phyloP scores from a whole-genome alignment of 2,329 filamentous ascomycete genomes.

The Colletotrichum theobromicola region DNA sequence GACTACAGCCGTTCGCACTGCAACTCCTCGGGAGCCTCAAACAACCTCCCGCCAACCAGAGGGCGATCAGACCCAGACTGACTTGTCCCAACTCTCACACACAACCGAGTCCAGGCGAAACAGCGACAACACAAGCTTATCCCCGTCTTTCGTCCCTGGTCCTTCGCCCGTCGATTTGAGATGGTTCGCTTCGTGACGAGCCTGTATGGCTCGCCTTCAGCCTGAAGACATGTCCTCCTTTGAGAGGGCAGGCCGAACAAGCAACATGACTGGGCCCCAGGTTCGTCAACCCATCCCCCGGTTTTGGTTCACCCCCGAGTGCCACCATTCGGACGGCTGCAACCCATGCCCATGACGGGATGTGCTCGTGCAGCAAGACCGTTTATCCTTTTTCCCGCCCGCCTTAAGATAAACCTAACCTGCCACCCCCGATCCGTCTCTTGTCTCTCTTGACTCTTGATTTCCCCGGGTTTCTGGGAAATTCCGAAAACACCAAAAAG shows the following conservation, averaged over 20 bases:
- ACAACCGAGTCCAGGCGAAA: slow-evolving; percentile 18
- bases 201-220: slow-evolving; percentile 3
- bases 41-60: neutral
- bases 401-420: slow-evolving; percentile 15
- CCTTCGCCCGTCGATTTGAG: neutral
- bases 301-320: neutral
- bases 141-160: slow-evolving; percentile 5
- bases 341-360: neutral
- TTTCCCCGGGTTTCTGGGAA: slow-evolving; percentile 16
- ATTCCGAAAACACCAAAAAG: slow-evolving; percentile 2
- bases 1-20: neutral
- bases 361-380: neutral
- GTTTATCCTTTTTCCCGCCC: neutral
- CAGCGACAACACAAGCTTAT: slow-evolving; percentile 16
- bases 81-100: slow-evolving; percentile 22
- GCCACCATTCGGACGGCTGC: neutral
- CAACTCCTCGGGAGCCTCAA: neutral
- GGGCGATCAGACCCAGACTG: slow-evolving; percentile 13
- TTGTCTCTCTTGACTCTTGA: neutral
- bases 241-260: neutral
- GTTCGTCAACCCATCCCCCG: neutral
- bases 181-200: slow-evolving; percentile 6
- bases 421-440: neutral
- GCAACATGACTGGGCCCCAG: neutral
- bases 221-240: neutral